Evolutionary conservation across 2,329 filamentous ascomycete species (phyloP).

Genomic region (Colletotrichum melonis): DNA sequence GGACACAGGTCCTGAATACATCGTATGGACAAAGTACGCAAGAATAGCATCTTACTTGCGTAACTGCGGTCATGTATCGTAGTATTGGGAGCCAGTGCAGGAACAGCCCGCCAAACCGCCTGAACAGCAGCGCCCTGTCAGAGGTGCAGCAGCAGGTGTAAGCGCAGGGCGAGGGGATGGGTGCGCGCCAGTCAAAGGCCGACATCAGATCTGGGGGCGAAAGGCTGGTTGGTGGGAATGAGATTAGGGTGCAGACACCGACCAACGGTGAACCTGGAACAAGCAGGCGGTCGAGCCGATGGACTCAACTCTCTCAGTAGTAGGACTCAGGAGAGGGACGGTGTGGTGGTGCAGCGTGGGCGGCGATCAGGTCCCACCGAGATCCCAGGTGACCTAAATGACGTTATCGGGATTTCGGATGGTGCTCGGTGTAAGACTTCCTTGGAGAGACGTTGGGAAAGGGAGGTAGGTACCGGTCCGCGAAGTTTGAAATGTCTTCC

Average conservation of each 20-base stretch:
- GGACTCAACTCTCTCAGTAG: not conserved
- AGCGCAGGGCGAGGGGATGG: not conserved
- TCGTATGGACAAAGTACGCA: not conserved
- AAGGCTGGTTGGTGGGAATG: constrained; percentile 23
- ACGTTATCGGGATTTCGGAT: constrained; percentile 35
- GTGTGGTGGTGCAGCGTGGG: constrained; percentile 9
- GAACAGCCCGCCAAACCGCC: constrained; percentile 22
- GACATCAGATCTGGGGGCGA: constrained; percentile 3
- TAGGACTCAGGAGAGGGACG: not conserved
- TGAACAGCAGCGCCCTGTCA: constrained; percentile 1
- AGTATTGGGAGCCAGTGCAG: constrained; percentile 25
- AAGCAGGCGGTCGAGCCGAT: not conserved
- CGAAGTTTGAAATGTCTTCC: not conserved
- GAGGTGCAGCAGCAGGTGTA: constrained; percentile 24
- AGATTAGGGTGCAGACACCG: not conserved
- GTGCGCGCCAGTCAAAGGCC: constrained; percentile 20
- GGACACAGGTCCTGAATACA: not conserved
- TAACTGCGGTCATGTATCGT: not conserved
- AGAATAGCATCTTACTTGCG: constrained; percentile 1
- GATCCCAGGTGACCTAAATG: constrained; percentile 35
- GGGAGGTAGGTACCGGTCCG: not conserved
- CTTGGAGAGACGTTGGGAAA: not conserved
- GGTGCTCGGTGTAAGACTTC: constrained; percentile 31
- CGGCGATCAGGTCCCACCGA: constrained; percentile 34
- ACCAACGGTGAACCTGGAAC: not conserved